Percentiles rank a stretch among this genome's conserved stretches.
These are phyloP conservation scores for Claviceps arundinis DNA, from an alignment of 2,329 filamentous ascomycete genomes.

Conservation along the genomic window DNA sequence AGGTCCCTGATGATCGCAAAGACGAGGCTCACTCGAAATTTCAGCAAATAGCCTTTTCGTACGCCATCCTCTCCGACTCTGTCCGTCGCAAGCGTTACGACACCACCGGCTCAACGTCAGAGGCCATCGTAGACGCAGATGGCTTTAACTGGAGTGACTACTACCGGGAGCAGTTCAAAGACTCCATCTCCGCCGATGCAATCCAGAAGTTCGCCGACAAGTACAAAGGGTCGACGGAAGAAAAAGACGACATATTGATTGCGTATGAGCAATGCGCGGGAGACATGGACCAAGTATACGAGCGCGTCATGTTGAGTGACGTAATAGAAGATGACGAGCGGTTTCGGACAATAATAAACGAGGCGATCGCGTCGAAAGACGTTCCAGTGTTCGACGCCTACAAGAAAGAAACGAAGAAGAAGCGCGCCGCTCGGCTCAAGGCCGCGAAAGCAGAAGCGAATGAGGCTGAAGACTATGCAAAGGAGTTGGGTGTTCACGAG, in stretches of 20 bases:
- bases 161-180: conserved; percentile 72
- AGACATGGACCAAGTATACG: conserved; percentile 64
- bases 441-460: conserved; percentile 52
- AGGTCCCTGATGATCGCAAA: conserved; percentile 55
- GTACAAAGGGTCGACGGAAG: conserved; percentile 81
- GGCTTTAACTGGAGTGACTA: conserved; percentile 87
- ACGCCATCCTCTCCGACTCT: conserved; percentile 79
- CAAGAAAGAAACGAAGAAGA: conserved; percentile 56
- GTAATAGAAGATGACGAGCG: conserved; percentile 73
- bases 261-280: conserved; percentile 65
- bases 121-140: conserved; percentile 62
- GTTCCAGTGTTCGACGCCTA: conserved; percentile 58
- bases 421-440: conserved; percentile 44
- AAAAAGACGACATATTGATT: conserved; percentile 61
- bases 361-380: conserved; percentile 58
- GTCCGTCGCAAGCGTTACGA: conserved; percentile 77
- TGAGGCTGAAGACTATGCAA: conserved; percentile 63
- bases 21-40: conserved; percentile 66
- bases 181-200: conserved; percentile 58
- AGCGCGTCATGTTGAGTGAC: conserved; percentile 75
- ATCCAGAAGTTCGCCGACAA: conserved; percentile 63
- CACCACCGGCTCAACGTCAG: conserved; percentile 74
- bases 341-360: conserved; percentile 68
- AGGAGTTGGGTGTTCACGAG: conserved; percentile 61
- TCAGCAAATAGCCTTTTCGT: conserved; percentile 84